These are phyloP conservation scores for Globisporangium mamillatum DNA, from an alignment of 352 stramenopile genomes.

Conservation along the genomic window DNA sequence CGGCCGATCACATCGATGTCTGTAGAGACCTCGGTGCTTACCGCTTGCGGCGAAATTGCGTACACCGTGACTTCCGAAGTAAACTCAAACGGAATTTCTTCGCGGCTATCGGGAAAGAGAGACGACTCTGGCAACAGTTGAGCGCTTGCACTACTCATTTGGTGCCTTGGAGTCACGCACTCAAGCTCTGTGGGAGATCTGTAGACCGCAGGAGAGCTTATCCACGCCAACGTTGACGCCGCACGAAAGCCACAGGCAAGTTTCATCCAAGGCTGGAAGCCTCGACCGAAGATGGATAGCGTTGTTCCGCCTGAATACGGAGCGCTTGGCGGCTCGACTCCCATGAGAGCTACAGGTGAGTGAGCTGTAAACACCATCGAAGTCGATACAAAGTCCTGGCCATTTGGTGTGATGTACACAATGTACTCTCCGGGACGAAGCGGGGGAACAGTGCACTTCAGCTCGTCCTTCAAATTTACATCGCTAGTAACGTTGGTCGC, in stretches of 20 bases:
- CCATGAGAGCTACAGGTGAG: constrained; percentile 18
- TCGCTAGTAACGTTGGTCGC: not conserved
- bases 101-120: constrained; percentile 10
- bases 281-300: constrained; percentile 26
- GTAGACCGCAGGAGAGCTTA: constrained; percentile 17
- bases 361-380: constrained; percentile 26
- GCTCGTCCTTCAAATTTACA: not conserved
- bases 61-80: constrained; percentile 25
- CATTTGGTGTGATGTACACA: constrained; percentile 37
- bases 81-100: constrained; percentile 25
- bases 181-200: constrained; percentile 26
- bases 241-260: constrained; percentile 34
- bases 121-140: constrained; percentile 28
- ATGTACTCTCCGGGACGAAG: constrained; percentile 27
- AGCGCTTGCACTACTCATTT: constrained; percentile 18
- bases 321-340: constrained; percentile 22
- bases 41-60: constrained; percentile 25
- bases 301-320: constrained; percentile 16
- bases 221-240: constrained; percentile 13
- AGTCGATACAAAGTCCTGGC: constrained; percentile 26
- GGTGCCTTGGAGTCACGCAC: constrained; percentile 20
- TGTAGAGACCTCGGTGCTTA: constrained; percentile 15
- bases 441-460: constrained; percentile 25
- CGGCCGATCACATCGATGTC: constrained; percentile 32
- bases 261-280: constrained; percentile 42